Base-by-base conservation (phyloP, 2,329 filamentous ascomycete species). In the Pleoardoris graminearum region DNA sequence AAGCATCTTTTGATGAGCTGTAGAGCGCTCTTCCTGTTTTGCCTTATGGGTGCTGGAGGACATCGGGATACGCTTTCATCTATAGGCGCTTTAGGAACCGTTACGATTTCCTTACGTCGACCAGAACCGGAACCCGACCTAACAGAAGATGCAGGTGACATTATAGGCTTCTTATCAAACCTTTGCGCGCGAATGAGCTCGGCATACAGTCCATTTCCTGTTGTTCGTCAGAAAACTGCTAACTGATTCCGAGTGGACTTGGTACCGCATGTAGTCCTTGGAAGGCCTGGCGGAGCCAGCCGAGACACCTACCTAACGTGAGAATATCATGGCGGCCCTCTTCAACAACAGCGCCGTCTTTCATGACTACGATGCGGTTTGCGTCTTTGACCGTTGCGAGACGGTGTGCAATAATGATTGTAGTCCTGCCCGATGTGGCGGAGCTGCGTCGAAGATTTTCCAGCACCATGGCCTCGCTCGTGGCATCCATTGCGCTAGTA, bases 381-480 rank as follows among this genome's bases (percentile, higher is more conserved):
- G 72, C 71, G 50, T 72, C 64, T 49, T 65, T 66, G 37, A 74
- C 68, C 6, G 72, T 75, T 6, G 67, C 69, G 14, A 75, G 61
- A 21, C 68, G 60, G 43, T 73, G 70, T 3, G 71, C 70, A 50
- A 74, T 70, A 39, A 73, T 68, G 48, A 74, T 66, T 2, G 71
- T 73, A 3, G 68, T 74, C 33, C 71, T 62, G 1, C 61, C 60
- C 7, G 56, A 62, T 14, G 50, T 45, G 10, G 62, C 60, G 14
- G 70, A 70, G 27, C 65, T 66, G 29, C 58, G 61, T 36, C 61
- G 61, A 16, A 74, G 48, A 23, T 71, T 70, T 21, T 71, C 67
- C 8, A 63, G 51, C 8, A 73, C 68, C 11, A 67, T 57, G 11
- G 65, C 64, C 44, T 74, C 71, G 32, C 64, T 70, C 4, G 57